Evolutionary conservation across 768 basidiomycete species (phyloP).

Genomic region (Tephrocybe sp.): DNA sequence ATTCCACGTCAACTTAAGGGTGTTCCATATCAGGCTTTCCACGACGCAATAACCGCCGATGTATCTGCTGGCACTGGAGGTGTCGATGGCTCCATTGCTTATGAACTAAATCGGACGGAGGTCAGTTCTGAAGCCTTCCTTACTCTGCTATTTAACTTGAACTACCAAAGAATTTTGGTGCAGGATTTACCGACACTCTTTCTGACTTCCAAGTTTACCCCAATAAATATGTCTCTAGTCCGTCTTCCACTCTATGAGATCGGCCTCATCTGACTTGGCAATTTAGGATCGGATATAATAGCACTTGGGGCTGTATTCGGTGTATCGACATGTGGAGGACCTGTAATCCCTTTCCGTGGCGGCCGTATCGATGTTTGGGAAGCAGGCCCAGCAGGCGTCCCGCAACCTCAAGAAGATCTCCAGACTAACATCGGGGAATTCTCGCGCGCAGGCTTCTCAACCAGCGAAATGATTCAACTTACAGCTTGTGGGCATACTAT

Average conservation of each 20-base stretch:
- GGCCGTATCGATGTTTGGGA: conserved; percentile 38
- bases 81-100: conserved; percentile 47
- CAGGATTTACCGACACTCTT: conserved; percentile 41
- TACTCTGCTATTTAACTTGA: neutral
- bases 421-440: conserved; percentile 37
- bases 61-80: conserved; percentile 44
- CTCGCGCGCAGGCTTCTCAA: conserved; percentile 39
- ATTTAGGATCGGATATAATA: conserved; percentile 42
- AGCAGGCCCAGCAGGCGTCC: conserved; percentile 39
- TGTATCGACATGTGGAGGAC: conserved; percentile 43
- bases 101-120: conserved; percentile 40
- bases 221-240: conserved; percentile 43
- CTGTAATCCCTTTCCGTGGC: conserved; percentile 37
- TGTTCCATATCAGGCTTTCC: conserved; percentile 35
- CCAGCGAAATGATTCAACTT: conserved; percentile 47
- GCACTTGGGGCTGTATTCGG: conserved; percentile 35
- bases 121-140: conserved; percentile 22
- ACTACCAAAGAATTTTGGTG: conserved; percentile 40
- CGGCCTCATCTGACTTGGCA: neutral
- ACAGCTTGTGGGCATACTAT: conserved; percentile 51
- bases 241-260: conserved; percentile 13
- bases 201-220: conserved; percentile 39
- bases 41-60: conserved; percentile 49
- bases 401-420: conserved; percentile 39
- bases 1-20: neutral